phyloP scores from a whole-genome alignment of 2,329 filamentous ascomycete genomes.

The Coleophoma crateriformis region DNA sequence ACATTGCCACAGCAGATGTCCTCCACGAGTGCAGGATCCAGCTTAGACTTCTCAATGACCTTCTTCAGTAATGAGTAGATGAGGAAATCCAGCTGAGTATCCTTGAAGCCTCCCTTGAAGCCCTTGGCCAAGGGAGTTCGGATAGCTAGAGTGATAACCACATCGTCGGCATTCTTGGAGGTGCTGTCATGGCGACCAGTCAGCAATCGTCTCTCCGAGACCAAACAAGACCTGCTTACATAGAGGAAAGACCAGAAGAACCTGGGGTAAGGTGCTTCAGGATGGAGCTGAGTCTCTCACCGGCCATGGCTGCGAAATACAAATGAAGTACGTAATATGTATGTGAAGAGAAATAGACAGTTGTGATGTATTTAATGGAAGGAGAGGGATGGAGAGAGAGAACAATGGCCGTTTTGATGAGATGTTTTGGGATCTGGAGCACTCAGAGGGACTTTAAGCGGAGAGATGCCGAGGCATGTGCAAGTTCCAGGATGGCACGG shows the following conservation, averaged over 20 bases:
- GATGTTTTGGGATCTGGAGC: not conserved
- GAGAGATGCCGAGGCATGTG: not conserved
- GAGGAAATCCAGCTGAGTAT: slow-evolving; percentile 83
- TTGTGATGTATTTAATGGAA: not conserved
- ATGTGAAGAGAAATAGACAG: not conserved
- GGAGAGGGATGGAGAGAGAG: not conserved
- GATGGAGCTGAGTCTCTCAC: slow-evolving; percentile 81
- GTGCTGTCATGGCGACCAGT: slow-evolving; percentile 48
- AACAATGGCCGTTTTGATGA: not conserved
- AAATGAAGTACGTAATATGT: slow-evolving; percentile 7
- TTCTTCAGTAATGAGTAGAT: slow-evolving; percentile 78
- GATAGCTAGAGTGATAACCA: slow-evolving; percentile 90
- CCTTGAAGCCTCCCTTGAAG: slow-evolving; percentile 90
- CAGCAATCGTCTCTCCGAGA: slow-evolving; percentile 13
- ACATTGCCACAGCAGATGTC: slow-evolving; percentile 94
- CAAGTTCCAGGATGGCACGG: not conserved
- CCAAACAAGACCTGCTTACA: slow-evolving; percentile 53
- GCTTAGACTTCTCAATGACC: slow-evolving; percentile 62
- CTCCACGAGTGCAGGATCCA: slow-evolving; percentile 77
- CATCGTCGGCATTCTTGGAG: slow-evolving; percentile 89
- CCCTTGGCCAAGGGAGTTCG: slow-evolving; percentile 87
- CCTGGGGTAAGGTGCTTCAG: slow-evolving; percentile 78
- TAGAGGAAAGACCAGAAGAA: slow-evolving; percentile 63
- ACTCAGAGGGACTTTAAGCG: not conserved
- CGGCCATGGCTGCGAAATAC: slow-evolving; percentile 54